Base-by-base conservation (phyloP, 495 filamentous ascomycete genomes). In the Penicillium crystallinum region DNA sequence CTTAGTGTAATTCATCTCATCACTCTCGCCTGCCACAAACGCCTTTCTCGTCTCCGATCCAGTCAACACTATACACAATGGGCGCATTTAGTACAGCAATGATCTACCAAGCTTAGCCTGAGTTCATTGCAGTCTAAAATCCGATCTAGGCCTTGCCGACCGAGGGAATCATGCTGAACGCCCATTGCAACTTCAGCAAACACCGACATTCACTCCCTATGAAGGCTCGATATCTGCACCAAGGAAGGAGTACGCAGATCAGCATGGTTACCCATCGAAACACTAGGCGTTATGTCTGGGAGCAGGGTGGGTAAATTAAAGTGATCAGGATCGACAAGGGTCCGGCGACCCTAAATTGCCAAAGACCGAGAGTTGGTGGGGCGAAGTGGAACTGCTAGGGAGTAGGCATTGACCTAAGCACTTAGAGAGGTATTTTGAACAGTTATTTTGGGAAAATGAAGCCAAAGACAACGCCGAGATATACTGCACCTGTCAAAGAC, bases 261-360 rank as follows among this genome's bases (percentile, higher is more conserved):
- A 33, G 17, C 14, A 9, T 18, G 36, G 46, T 49, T 49, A 27
- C 46, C 46, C 35, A 19, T 39, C 46, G 46, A 38, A 39, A 49
- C 35, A 49, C 21, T 6, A 29, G 3, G 38, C 14, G 35, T 35
- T 49, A 49, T 49, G 35, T 22, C 15, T 14, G 15, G 15, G 21
- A n/a, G 21, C 33, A 40, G 36, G 46, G 46, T 27, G 18, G 25
- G 27, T 4, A 25, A 17, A 31, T 15, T 11, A 18, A 39, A 38
- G 17, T 49, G 17, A 22, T 17, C 25, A 40, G 3, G 46, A 49
- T 40, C 46, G 46, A 11, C 25, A 17, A 12, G 25, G 25, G 35
- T 21, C 23, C 12, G 46, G 17, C 27, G 17, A 49, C 33, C 46
- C 12, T 12, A 23, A 38, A 49, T 40, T 33, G 17, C 17, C 36